Evolutionary conservation across 1,139 yeast genomes (phyloP), one percentile per base, ranked within the genome.

Genomic region (Candida pseudoviswanathii): DNA sequence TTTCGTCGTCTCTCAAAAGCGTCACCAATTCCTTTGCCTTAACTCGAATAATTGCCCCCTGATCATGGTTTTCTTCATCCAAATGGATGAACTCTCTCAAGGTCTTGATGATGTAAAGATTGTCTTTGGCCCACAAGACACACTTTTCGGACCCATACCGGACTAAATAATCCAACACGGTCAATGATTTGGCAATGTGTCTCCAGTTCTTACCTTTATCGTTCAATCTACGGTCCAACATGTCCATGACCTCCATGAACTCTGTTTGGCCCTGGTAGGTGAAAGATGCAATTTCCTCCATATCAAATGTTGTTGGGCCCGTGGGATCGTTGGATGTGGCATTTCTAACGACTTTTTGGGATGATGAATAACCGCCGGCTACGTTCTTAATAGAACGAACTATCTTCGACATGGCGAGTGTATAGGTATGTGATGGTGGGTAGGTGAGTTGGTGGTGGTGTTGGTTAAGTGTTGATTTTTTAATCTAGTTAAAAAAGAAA

Each of bases 151-250:
- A 81, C 26, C 98, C 99, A 56, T 79, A 82, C 58, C 96, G 82
- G 26, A 94, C 91, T 56, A 94, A 77, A 67, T 86, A 94, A 63
- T 94, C 98, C 61, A 94, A 77, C 10, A 94, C 87, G 1, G 96
- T 89, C 58, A 94, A 77, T 1, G 96, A 84, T 68, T 94, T 95
- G 56, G 96, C 94, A 42, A 94, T 94, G 68, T 94, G 99, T 58
- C 97, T 82, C 99, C 99, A 94, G 70, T 94, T 89, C 67, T 92
- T 94, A 52, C 99, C 99, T 74, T 92, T 92, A 64, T 94, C 99
- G 64, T 94, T 94, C 59, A 95, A 76, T 57, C 99, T 81, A 59
- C 92, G 85, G 70, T 92, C 99, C 48, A 94, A 70, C 90, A 95
- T 91, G 64, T 94, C 98, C 96, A 94, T 89, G 44, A 94, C 84